A percentile compares a stretch with the other conserved stretches of the same genome.
These are phyloP conservation scores for Klebsormidium nitens DNA, from an alignment of 139 green algal species.

Conservation along the genomic window DNA sequence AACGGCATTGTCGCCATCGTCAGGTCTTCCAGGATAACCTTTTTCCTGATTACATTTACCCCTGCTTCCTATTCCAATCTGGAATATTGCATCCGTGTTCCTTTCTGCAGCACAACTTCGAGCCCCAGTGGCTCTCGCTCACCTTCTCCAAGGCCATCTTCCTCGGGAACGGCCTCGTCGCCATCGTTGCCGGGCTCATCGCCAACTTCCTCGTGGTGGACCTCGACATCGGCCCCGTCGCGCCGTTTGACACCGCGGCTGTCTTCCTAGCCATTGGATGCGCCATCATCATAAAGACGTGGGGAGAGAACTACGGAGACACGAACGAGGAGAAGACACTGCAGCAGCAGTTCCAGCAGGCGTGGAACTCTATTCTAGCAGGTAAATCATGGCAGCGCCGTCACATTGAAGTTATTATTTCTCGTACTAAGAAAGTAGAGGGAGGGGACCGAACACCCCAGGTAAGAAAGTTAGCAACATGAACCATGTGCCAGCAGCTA, in stretches of 20 bases:
- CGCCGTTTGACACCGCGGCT: conserved; percentile 87
- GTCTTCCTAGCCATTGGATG: conserved; percentile 72
- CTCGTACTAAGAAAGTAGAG: neutral
- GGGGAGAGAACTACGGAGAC: conserved; percentile 90
- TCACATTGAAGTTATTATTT: neutral
- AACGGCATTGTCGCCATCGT: conserved; percentile 95
- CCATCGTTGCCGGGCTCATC: conserved; percentile 81
- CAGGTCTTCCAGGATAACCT: no score
- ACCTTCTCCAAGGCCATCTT: conserved; percentile 89
- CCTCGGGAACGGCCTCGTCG: conserved; percentile 89
- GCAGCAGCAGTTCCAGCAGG: conserved; percentile 12
- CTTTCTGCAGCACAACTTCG: conserved; percentile 59
- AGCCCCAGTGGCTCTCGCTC: conserved; percentile 67
- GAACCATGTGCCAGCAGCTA: no score
- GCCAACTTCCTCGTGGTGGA: conserved; percentile 76
- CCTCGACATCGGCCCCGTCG: conserved; percentile 70
- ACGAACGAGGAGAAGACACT: conserved; percentile 15
- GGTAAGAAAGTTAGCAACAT: no score
- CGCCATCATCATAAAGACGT: conserved; percentile 63
- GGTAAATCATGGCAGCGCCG: neutral
- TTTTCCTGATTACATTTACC: no score
- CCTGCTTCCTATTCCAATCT: no score
- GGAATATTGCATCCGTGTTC: no score
- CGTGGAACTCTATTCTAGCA: neutral
- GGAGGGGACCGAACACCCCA: no score